Evolutionary conservation across 495 filamentous ascomycete genomes (phyloP), one percentile per base, ranked within the genome.

Genomic region (Talaromyces trachyspermus): DNA sequence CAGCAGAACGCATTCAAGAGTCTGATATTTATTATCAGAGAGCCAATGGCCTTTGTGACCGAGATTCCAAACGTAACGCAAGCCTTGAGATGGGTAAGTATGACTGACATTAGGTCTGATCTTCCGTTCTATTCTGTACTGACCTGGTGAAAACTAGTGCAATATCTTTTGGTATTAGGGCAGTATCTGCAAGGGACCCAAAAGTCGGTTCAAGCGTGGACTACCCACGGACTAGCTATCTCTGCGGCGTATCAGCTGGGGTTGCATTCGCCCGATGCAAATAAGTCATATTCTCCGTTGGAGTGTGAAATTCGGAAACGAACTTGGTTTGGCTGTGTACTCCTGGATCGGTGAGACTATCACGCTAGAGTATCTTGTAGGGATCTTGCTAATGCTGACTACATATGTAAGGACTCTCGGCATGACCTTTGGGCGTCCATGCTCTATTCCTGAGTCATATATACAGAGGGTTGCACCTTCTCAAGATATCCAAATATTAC

Each of bases 241-340:
- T 54, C 58, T 5, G 62, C 65, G 5, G 66, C 66, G 5, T 59
- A 62, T 22, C 64, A 68, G 35, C 49, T 70, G 19, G 66, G 66
- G 8, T 36, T 69, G 5, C 65, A 69, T 48, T 66, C 60, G 1
- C 57, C 55, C 18, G 54, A 66, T 29, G 61, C 65, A 1, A 48
- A 46, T 15, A 25, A 48, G 9, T 43, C 49, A 6, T 69, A 65
- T 39, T 52, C 57, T 7, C 57, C 60, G 0, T 26, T 71, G 0
- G 69, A 72, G 14, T 55, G 59, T 1, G 71, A 74, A 49, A 59
- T 56, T 2, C 50, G 70, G 1, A 71, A 69, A 47, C 58, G 71
- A 2, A 66, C 66, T 2, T 74, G 71, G 71, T 74, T 61, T 35
- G 66, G 62, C 0, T 74, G 70, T 44, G 58, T 73, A 0, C 49